phyloP scores from a whole-genome alignment of 441 rosid species.

The Viola pubescens region DNA sequence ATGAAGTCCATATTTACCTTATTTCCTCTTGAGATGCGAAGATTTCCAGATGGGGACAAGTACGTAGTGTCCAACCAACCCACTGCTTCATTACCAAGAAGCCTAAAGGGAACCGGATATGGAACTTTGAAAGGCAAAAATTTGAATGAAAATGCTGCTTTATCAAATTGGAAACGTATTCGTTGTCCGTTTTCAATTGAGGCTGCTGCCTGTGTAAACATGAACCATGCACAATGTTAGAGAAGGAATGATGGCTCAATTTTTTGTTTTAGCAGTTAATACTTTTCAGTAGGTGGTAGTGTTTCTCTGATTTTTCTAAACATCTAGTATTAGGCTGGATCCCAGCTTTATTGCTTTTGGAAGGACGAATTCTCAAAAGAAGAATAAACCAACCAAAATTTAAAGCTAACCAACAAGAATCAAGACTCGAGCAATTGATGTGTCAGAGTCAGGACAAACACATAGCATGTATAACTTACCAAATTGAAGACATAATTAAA shows the following conservation, averaged over 20 bases:
- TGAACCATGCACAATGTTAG: background rate
- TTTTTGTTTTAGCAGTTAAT: too few relatives aligned
- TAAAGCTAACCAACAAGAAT: too few relatives aligned
- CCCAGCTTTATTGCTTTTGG: too few relatives aligned
- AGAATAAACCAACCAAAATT: too few relatives aligned
- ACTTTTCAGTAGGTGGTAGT: too few relatives aligned
- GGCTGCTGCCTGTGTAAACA: slow-evolving; percentile 59
- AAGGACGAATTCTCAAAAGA: too few relatives aligned
- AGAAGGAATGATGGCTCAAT: background rate
- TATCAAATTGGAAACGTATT: slow-evolving; percentile 68
- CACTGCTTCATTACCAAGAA: slow-evolving; percentile 95
- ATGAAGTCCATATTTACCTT: slow-evolving; percentile 46
- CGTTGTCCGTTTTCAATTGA: slow-evolving; percentile 52
- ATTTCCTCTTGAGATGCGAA: slow-evolving; percentile 86
- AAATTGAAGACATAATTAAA: too few relatives aligned
- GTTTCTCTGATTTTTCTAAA: too few relatives aligned
- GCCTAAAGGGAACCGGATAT: slow-evolving; percentile 86
- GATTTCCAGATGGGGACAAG: slow-evolving; percentile 75
- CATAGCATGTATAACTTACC: too few relatives aligned
- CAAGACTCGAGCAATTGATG: too few relatives aligned
- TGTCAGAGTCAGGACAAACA: too few relatives aligned
- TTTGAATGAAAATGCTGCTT: slow-evolving; percentile 67
- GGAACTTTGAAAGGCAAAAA: slow-evolving; percentile 88
- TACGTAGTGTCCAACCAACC: slow-evolving; percentile 90
- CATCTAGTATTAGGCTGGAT: too few relatives aligned